Conservation (phyloP, 2,329 filamentous ascomycete species). For the Colletotrichum viniferum region DNA sequence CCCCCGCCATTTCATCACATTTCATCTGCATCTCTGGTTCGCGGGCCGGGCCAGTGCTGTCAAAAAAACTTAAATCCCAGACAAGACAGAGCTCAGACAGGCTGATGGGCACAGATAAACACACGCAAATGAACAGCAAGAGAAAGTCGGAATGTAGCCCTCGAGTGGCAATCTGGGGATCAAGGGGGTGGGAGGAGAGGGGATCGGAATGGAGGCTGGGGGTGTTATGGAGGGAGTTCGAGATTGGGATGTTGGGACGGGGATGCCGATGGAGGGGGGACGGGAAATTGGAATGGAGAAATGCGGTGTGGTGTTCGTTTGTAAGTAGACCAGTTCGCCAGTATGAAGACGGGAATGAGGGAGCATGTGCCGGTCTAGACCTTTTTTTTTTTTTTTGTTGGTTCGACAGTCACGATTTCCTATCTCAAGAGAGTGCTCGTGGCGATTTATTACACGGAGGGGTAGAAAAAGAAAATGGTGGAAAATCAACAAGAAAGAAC, state of each 20-base stretch:
- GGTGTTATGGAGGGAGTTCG: not conserved
- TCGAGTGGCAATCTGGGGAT: not conserved
- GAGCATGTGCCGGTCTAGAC: not conserved
- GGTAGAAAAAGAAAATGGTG: constrained; percentile 7
- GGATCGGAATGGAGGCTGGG: not conserved
- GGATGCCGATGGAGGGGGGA: not conserved
- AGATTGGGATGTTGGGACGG: not conserved
- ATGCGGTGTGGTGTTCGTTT: not conserved
- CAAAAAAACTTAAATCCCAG: constrained; percentile 15
- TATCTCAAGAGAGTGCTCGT: not conserved
- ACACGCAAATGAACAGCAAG: not conserved
- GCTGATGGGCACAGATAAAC: not conserved
- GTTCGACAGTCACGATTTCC: not conserved
- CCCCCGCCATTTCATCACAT: constrained; percentile 8
- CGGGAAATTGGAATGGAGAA: not conserved
- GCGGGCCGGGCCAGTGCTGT: constrained; percentile 19
- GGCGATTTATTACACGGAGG: not conserved
- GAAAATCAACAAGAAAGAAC: constrained; percentile 12
- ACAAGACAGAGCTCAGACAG: not conserved
- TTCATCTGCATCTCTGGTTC: constrained; percentile 16
- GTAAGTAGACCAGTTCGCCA: not conserved
- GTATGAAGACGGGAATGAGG: not conserved
- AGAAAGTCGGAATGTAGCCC: not conserved
- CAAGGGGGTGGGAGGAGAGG: not conserved
- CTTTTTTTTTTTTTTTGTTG: constrained; percentile 2